Evolutionary conservation across 768 basidiomycete species (phyloP).

Genomic region (Lactifluus echinatus): DNA sequence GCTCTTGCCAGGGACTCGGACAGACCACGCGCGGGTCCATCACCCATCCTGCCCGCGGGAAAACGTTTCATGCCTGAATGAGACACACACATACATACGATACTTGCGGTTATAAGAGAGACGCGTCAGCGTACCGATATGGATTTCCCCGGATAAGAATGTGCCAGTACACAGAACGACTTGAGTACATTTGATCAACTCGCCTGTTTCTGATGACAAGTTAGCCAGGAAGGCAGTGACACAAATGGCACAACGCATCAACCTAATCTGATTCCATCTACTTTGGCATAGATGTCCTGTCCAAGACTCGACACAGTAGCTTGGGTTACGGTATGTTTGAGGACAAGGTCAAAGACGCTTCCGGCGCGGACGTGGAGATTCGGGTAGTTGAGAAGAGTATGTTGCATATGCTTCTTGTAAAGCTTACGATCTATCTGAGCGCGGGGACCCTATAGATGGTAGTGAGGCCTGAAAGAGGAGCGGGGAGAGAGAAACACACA

Average conservation of each 20-base stretch:
- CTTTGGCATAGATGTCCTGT: conserved; percentile 39
- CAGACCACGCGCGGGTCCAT: conserved; percentile 63
- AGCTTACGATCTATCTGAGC: conserved; percentile 83
- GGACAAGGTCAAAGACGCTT: conserved; percentile 71
- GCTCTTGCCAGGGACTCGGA: conserved; percentile 66
- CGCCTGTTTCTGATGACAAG: conserved; percentile 51
- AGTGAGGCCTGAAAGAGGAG: neutral
- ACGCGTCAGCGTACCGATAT: conserved; percentile 48
- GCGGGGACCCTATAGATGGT: conserved; percentile 62
- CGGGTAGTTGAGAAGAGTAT: conserved; percentile 51
- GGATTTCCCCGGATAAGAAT: conserved; percentile 85
- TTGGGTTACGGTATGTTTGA: conserved; percentile 37
- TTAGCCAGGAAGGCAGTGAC: neutral
- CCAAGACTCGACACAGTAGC: conserved; percentile 21
- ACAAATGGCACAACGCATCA: conserved; percentile 2
- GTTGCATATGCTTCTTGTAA: conserved; percentile 80
- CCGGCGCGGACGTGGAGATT: conserved; percentile 62
- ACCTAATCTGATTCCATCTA: conserved; percentile 66
- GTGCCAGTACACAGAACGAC: conserved; percentile 90
- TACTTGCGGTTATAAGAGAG: neutral
- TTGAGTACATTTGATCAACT: conserved; percentile 65
- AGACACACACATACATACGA: neutral
- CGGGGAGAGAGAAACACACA: conserved; percentile 24
- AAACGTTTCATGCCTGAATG: conserved; percentile 61
- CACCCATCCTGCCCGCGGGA: conserved; percentile 70